Base-by-base conservation (phyloP, 352 stramenopile species). In the Pythium dissotocum region DNA sequence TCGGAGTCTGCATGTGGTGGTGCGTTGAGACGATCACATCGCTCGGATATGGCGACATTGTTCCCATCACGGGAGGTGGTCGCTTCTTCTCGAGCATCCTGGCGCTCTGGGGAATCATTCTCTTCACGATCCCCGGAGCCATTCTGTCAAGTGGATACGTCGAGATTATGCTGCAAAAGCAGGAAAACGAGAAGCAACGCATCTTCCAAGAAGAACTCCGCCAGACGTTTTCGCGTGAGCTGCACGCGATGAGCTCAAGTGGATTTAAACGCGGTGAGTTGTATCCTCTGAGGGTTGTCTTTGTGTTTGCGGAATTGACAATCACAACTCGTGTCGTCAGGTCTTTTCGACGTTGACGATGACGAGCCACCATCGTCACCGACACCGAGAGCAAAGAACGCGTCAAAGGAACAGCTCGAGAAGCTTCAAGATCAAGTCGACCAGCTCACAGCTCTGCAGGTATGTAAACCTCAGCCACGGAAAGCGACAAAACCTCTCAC, bases 31-130 rank as follows among this genome's bases (percentile, higher is more conserved):
- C 87, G 8, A 93, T 95, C 67, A 95, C 87, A 14, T 94, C 87
- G 48, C 82, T 95, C n/a, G 87, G 87, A 42, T 95, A 95, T 46
- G 85, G 85, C 10, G 83, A 95, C 57, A 94, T 93, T n/a, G 85
- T 94, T 7, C 87, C 87, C 0, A 73, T 95, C 58, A 94, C 87
- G 3, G 70, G 70, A 38, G 72, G 58, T 16, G 87, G 85, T 2
- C 84, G 86, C 8, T 76, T 84, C 44, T 95, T 95, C 67, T 91
- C 82, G 24, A 88, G 80, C 5, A 69, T 93, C 38, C 70, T 95
- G 21, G 87, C 87, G 13, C 67, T 95, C 6, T 95, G 83, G 83
- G 87, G 87, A n/a, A 95, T 93, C 59, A 91, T 95, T 49, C 62
- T 95, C 58, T 95, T 95, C 61, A 91, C 85, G 14, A 93, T 95